Conservation (phyloP, 2,329 filamentous ascomycete genomes). For the Botrytis sinoallii region DNA sequence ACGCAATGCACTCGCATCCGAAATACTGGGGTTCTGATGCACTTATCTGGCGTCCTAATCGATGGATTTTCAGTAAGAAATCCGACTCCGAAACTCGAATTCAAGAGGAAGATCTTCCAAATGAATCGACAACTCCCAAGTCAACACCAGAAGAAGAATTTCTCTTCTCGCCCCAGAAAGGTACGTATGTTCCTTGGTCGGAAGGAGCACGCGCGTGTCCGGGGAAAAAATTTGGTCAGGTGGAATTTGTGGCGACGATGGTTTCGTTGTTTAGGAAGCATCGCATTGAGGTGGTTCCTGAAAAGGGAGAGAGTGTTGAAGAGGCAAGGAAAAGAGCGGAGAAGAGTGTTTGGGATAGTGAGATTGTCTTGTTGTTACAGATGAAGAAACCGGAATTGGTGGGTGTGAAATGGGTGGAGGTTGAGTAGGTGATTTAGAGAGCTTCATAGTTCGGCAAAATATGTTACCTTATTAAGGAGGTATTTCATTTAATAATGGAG, state of each 20-base stretch:
- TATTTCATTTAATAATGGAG: not conserved
- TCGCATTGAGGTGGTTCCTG: not conserved
- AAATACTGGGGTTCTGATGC: not conserved
- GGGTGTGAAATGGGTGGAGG: not conserved
- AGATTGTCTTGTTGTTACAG: constrained; percentile 3
- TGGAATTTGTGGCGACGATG: constrained; percentile 22
- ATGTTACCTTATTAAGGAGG: no score
- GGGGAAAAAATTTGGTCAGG: constrained; percentile 25
- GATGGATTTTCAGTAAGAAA: not conserved
- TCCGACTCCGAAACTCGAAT: not conserved
- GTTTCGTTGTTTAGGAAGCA: not conserved
- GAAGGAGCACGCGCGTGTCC: constrained; percentile 22
- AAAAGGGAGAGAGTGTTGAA: not conserved
- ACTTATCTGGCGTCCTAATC: not conserved
- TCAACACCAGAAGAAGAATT: not conserved
- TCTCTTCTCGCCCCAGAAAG: constrained; percentile 14
- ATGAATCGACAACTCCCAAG: not conserved
- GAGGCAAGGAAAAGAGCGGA: not conserved
- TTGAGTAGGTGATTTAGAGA: not conserved
- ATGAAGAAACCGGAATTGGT: not conserved
- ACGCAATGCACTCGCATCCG: not conserved
- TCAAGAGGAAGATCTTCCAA: not conserved
- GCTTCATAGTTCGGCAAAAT: not conserved
- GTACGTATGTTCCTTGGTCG: constrained; percentile 24
- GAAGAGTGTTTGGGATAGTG: constrained; percentile 2